phyloP scores from a whole-genome alignment of 495 filamentous ascomycete genomes.

The Amorphotheca resinae region DNA sequence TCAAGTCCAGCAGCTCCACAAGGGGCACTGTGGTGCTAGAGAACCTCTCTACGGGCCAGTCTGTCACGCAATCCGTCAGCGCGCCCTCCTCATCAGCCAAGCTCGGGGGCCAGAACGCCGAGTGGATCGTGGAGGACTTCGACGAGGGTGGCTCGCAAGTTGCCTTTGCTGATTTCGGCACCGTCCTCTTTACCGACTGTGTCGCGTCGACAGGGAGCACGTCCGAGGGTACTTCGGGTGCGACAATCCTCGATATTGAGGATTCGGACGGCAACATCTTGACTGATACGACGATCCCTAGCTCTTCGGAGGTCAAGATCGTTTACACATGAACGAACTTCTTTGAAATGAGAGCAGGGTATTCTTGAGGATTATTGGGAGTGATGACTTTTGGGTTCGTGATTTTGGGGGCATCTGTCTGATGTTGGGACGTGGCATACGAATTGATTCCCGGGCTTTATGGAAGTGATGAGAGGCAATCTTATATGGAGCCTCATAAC shows the following conservation, averaged over 20 bases:
- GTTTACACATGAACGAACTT: slow-evolving; percentile 2
- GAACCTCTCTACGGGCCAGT: slow-evolving; percentile 42
- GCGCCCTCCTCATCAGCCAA: slow-evolving; percentile 4
- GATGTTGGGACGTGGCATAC: too few species aligned
- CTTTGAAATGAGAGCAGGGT: too few species aligned
- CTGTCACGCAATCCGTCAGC: slow-evolving; percentile 37
- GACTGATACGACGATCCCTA: background rate
- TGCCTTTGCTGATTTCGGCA: slow-evolving; percentile 23
- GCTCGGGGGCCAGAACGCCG: slow-evolving; percentile 21
- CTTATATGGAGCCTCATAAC: too few species aligned
- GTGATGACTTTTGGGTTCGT: too few species aligned
- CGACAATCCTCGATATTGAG: background rate
- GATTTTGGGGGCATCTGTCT: too few species aligned
- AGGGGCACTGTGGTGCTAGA: slow-evolving; percentile 42
- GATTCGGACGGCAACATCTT: background rate
- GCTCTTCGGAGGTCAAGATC: slow-evolving; percentile 2
- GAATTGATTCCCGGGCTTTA: too few species aligned
- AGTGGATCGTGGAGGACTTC: slow-evolving; percentile 30
- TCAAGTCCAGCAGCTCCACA: slow-evolving; percentile 33
- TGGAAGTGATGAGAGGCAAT: too few species aligned
- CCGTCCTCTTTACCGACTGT: slow-evolving; percentile 24
- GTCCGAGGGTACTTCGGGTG: background rate
- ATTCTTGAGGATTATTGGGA: too few species aligned
- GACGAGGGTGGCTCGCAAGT: slow-evolving; percentile 21
- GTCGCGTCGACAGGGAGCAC: background rate